Base-by-base conservation (phyloP, 2,329 filamentous ascomycete genomes). In the Cladosporium velox region DNA sequence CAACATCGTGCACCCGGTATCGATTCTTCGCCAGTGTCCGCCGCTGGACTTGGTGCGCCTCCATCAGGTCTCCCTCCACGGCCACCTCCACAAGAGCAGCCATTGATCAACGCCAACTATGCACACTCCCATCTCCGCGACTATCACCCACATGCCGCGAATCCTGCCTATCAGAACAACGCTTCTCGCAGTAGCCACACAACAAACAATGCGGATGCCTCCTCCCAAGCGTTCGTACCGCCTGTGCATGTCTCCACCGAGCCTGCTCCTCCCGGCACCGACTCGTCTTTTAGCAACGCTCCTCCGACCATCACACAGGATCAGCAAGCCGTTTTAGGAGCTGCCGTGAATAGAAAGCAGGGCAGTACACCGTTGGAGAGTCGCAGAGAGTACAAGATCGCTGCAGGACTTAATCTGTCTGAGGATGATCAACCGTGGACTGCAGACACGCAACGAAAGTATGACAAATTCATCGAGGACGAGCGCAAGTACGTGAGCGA, bases 401-500 rank as follows among this genome's bases (percentile, higher is more conserved):
- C 72, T n/a, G 69, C 69, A 41, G 72, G 75, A 47, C 68, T 76
- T 63, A 69, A 68, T 21, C 69, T 72, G 15, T 69, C 79, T 51
- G 79, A 82, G 66, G 83, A 84, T 58, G 81, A 84, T 64, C 76
- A 76, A 59, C 79, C 82, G n/a, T 85, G 83, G 81, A 80, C 81
- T 24, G 81, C 81, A 26, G 84, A 89, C 66, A 83, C 86, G 64
- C 88, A 91, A 74, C 85, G 86, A 72, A 83, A 84, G 59, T 94
- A 91, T 79, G 90, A 93, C 66, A 83, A 85, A 14, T 94, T 93
- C 74, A 80, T 92, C 65, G 83, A 85, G 49, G 88, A 92, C 70
- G 91, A 94, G 78, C 85, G 89, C 68, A 86, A 85, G 70, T 92
- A 92, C 76, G 90, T 92, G 71, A 87, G 87, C 0, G 90, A 93